phyloP scores from a whole-genome alignment of 306 rosid genomes.

The Datisca glomerata region DNA sequence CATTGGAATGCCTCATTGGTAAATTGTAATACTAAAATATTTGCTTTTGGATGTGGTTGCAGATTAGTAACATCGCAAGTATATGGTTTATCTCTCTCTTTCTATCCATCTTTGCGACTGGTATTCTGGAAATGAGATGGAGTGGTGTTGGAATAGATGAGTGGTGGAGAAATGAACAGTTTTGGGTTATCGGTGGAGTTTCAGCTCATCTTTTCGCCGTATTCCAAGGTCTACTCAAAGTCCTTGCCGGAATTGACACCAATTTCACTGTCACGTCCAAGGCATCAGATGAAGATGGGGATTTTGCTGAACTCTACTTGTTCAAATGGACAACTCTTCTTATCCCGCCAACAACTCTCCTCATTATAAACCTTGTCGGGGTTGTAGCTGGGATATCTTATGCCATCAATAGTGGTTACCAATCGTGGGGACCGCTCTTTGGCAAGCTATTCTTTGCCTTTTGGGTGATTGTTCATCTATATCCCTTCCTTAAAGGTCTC shows the following conservation, averaged over 20 bases:
- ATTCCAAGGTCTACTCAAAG: slow-evolving; percentile 90
- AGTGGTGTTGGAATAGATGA: slow-evolving; percentile 94
- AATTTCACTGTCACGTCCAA: slow-evolving; percentile 98
- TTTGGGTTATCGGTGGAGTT: slow-evolving; percentile 98
- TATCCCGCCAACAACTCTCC: slow-evolving; percentile 89
- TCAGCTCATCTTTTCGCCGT: slow-evolving; percentile 90
- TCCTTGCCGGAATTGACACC: slow-evolving; percentile 90
- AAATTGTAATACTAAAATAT: background rate
- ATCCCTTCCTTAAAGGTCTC: slow-evolving; percentile 97
- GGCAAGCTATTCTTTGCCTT: slow-evolving; percentile 98
- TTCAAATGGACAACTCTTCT: slow-evolving; percentile 97
- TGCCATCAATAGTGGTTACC: slow-evolving; percentile 93
- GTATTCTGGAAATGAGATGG: slow-evolving; percentile 99
- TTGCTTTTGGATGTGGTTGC: slow-evolving; percentile 20
- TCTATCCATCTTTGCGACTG: slow-evolving; percentile 88
- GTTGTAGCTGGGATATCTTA: slow-evolving; percentile 92
- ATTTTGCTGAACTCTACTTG: slow-evolving; percentile 77
- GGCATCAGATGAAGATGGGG: slow-evolving; percentile 94
- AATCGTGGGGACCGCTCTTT: slow-evolving; percentile 94
- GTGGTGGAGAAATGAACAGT: slow-evolving; percentile 99
- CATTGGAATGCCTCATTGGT: too few relatives aligned
- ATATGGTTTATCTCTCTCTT: slow-evolving; percentile 95
- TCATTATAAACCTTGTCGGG: slow-evolving; percentile 80
- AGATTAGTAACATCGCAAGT: slow-evolving; percentile 96
- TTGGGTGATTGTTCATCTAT: slow-evolving; percentile 92